These are phyloP conservation scores for Paramecium sexaurelia DNA, from an alignment of 73 alveolate species.

Conservation along the genomic window DNA sequence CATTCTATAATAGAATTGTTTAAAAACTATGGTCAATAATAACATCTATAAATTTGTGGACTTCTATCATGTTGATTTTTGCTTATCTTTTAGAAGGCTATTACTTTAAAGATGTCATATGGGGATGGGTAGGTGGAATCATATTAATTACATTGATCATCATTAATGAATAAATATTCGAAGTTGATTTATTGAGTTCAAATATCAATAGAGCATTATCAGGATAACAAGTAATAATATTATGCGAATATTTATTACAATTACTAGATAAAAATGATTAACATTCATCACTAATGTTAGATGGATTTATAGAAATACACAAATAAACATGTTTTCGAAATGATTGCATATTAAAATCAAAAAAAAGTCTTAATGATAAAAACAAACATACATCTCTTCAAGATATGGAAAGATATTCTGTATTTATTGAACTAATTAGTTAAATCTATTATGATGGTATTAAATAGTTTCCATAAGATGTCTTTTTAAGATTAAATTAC, in stretches of 20 bases:
- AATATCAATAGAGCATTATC: slow-evolving; percentile 3
- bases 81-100: slow-evolving; percentile 57
- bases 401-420: not conserved
- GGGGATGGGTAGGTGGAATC: slow-evolving; percentile 58
- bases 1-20: not conserved
- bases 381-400: not conserved
- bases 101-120: slow-evolving; percentile 19
- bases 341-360: slow-evolving; percentile 38
- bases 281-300: not conserved
- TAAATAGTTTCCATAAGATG: not conserved
- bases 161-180: not conserved
- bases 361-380: not conserved
- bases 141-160: slow-evolving; percentile 15
- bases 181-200: slow-evolving; percentile 50
- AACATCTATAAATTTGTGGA: slow-evolving; percentile 57
- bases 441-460: slow-evolving; percentile 45
- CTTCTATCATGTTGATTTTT: slow-evolving; percentile 1
- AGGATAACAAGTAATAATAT: not conserved
- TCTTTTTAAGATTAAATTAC: not conserved
- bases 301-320: slow-evolving; percentile 49
- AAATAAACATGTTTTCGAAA: slow-evolving; percentile 16
- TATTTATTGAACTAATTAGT: not conserved
- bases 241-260: slow-evolving; percentile 3
- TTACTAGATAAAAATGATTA: not conserved
- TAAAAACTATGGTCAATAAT: slow-evolving; percentile 59